phyloP scores from a whole-genome alignment of 23 red algal genomes.

The Gracilaria domingensis region DNA sequence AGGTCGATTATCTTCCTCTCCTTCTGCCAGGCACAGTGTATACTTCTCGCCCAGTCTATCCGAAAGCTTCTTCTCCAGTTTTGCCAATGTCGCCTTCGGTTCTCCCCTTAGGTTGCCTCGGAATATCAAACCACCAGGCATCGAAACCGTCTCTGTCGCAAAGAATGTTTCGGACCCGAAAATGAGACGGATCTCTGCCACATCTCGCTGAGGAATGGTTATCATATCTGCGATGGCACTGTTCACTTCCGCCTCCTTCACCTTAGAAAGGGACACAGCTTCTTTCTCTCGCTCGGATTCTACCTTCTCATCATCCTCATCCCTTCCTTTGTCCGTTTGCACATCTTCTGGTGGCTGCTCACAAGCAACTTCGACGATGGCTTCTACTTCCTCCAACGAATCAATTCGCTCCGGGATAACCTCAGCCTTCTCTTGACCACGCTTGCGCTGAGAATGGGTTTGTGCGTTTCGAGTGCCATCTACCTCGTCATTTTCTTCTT shows the following conservation, averaged over 20 bases:
- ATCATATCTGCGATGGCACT: conserved; percentile 30
- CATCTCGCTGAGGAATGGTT: conserved; percentile 73
- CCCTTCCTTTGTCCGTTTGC: background rate
- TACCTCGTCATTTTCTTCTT: background rate
- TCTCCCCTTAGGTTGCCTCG: conserved; percentile 91
- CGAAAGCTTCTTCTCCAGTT: conserved; percentile 63
- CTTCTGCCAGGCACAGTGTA: conserved; percentile 85
- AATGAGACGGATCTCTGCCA: conserved; percentile 80
- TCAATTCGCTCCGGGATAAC: background rate
- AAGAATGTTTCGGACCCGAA: conserved; percentile 97
- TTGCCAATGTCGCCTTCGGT: conserved; percentile 56
- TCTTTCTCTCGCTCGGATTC: conserved; percentile 12
- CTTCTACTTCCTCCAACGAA: background rate
- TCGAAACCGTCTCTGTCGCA: conserved; percentile 76
- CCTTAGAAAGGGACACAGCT: background rate
- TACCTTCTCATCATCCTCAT: background rate
- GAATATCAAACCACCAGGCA: conserved; percentile 84
- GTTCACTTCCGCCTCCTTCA: conserved; percentile 8
- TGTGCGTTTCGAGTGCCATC: background rate
- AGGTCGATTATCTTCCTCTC: conserved; percentile 74
- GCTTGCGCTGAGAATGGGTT: background rate
- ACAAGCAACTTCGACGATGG: background rate
- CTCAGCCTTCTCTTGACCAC: background rate
- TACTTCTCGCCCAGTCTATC: conserved; percentile 80
- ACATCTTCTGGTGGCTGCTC: background rate